These are phyloP conservation scores for Mycena alexandri DNA, from an alignment of 768 basidiomycete genomes.

Conservation along the genomic window DNA sequence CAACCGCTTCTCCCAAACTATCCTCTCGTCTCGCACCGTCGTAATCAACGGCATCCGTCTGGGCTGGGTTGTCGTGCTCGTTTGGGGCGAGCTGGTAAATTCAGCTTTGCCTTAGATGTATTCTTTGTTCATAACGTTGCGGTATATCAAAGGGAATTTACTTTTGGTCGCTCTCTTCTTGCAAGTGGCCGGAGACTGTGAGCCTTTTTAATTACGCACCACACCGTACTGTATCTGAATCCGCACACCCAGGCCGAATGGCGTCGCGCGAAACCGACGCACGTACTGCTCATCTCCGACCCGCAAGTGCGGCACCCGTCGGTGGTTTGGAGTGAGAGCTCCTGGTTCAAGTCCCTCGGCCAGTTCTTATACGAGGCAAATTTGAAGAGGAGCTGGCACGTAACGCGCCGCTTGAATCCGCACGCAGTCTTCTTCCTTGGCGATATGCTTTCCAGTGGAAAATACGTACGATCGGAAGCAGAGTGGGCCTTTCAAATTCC, in stretches of 20 bases:
- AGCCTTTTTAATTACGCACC: slow-evolving; percentile 5
- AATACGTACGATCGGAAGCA: slow-evolving; percentile 60
- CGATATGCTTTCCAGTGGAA: slow-evolving; percentile 48
- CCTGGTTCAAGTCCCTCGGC: slow-evolving; percentile 57
- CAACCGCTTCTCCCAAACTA: slow-evolving; percentile 30
- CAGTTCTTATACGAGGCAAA: slow-evolving; percentile 67
- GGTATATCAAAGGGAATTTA: slow-evolving; percentile 54
- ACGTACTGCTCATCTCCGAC: slow-evolving; percentile 78
- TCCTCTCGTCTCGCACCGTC: slow-evolving; percentile 44
- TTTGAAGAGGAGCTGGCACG: slow-evolving; percentile 79
- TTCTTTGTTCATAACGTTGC: not conserved
- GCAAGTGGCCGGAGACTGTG: slow-evolving; percentile 68
- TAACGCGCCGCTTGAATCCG: slow-evolving; percentile 67
- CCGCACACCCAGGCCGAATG: slow-evolving; percentile 30
- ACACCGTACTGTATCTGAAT: slow-evolving; percentile 15
- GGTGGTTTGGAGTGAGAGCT: slow-evolving; percentile 50
- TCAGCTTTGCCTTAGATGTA: not conserved
- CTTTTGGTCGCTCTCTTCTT: slow-evolving; percentile 68
- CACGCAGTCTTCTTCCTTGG: slow-evolving; percentile 58
- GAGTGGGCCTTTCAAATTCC: slow-evolving; percentile 40
- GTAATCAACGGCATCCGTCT: slow-evolving; percentile 60
- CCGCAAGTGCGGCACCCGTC: slow-evolving; percentile 68
- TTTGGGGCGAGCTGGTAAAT: slow-evolving; percentile 70
- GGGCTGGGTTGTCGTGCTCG: slow-evolving; percentile 66
- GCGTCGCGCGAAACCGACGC: slow-evolving; percentile 53